Base-by-base conservation (phyloP, 2,329 filamentous ascomycete species). In the Zasmidium citrigriseum region DNA sequence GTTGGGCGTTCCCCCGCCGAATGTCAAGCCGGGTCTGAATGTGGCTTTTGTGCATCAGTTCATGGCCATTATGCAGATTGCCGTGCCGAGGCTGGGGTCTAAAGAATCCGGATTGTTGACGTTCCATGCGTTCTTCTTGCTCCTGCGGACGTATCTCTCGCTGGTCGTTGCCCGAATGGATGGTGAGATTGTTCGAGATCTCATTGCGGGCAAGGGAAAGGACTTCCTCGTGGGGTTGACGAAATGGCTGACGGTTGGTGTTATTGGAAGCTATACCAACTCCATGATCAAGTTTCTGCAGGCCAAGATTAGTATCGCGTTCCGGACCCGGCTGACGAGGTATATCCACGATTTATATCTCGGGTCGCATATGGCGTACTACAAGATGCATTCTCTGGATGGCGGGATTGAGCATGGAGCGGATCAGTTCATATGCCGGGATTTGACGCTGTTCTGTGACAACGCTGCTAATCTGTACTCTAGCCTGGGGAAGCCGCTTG, bases 281-380 rank as follows among this genome's bases (percentile, higher is more conserved):
- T 92, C 93, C 55, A 97, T 96, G 89, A 99, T 99, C 81, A 98
- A 98, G 76, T 99, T 90, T 77, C 83, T 99, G 62, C 93, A 99
- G 76, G 93, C 91, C 52, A 99, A 99, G 79, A 92, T 99, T 54
- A 96, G 93, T 5, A 99, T 99, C 65, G 93, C 96, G 29, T 99
- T 99, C 82, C 88, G 95, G 45, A 99, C 95, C 3, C 86, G 95
- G 11, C 82, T 99, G 14, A 99, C 95, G 1, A 83, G 95, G 67
- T 99, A 99, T 73, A 96, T 99, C 54, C 95, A 99, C 75, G 95
- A 99, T 70, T 79, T 99, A 9, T 99, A 99, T 70, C 83, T 99
- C 16, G 96, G 96, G 73, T 89, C 96, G 57, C 92, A 95, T 67
- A 85, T 96, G 64, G 96, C 96, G 71, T 99, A 96, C 75, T 99